These are phyloP conservation scores for Leccinum subtestaceum DNA, from an alignment of 768 basidiomycete species.

Conservation along the genomic window DNA sequence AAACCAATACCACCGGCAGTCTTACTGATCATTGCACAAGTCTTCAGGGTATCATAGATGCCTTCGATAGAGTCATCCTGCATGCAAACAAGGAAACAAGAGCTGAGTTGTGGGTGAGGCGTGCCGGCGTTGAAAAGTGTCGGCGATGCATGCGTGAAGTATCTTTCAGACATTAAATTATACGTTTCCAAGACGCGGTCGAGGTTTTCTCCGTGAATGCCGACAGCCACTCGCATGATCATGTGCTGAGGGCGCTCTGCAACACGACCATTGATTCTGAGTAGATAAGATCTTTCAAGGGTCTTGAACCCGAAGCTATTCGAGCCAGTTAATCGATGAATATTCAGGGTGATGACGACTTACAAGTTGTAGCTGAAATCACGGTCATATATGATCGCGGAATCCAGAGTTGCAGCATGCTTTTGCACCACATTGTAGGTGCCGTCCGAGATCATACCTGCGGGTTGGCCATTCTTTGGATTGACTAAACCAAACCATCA, in stretches of 20 bases:
- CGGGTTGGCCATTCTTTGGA: conserved; percentile 85
- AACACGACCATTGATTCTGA: conserved; percentile 90
- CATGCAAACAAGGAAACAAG: conserved; percentile 98
- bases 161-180: conserved; percentile 95
- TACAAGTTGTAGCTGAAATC: conserved; percentile 98
- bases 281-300: conserved; percentile 94
- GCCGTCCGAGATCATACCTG: conserved; percentile 89
- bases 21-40: conserved; percentile 98
- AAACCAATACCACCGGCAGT: conserved; percentile 98
- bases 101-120: conserved; percentile 90
- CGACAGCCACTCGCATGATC: conserved; percentile 99
- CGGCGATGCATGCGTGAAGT: conserved; percentile 97
- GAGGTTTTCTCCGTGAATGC: conserved; percentile 88
- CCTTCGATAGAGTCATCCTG: conserved; percentile 99
- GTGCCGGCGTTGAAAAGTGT: conserved; percentile 99
- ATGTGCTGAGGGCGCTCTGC: conserved; percentile 98
- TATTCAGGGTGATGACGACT: conserved; percentile 26
- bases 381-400: conserved; percentile 95
- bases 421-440: conserved; percentile 79
- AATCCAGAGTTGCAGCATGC: conserved; percentile 81
- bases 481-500: conserved; percentile 57
- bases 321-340: neutral
- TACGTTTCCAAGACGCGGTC: conserved; percentile 90
- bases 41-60: conserved; percentile 98
- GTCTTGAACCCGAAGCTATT: conserved; percentile 98